These are phyloP conservation scores for Mucor saturninus DNA, from an alignment of 371 early-diverging fungal species.

Conservation along the genomic window DNA sequence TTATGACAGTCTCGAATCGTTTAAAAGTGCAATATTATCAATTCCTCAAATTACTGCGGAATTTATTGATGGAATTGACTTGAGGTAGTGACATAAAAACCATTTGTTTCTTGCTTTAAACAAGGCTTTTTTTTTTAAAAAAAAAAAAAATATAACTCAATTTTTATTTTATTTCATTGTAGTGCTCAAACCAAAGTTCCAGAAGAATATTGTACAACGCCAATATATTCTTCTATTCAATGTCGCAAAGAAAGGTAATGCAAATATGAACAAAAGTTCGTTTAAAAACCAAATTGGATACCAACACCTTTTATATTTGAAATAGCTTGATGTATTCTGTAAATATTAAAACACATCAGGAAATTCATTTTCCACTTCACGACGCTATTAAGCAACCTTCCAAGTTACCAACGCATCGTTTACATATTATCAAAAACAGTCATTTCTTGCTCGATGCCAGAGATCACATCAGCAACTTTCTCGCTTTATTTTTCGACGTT, in stretches of 20 bases:
- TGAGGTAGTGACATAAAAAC: not conserved
- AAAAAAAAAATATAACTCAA: not conserved
- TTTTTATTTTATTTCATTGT: not conserved
- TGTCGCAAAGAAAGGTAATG: slow-evolving; percentile 15
- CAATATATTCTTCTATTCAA: slow-evolving; percentile 21
- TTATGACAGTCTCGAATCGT: slow-evolving; percentile 2
- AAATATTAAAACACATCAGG: slow-evolving; percentile 6
- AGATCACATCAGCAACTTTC: slow-evolving; percentile 23
- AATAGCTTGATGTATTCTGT: slow-evolving; percentile 17
- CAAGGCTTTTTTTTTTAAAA: not conserved
- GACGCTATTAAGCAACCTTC: not conserved
- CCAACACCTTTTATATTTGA: not conserved
- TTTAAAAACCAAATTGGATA: not conserved
- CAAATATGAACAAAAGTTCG: not conserved
- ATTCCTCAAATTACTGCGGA: not conserved
- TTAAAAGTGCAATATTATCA: slow-evolving; percentile 10
- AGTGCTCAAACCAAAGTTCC: not conserved
- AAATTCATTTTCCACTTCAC: slow-evolving; percentile 8
- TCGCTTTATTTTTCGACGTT: slow-evolving; percentile 34
- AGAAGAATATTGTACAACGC: slow-evolving; percentile 16
- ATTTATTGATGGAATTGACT: not conserved
- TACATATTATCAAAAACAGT: slow-evolving; percentile 39
- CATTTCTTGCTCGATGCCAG: slow-evolving; percentile 32
- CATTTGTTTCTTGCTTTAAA: not conserved
- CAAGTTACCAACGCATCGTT: slow-evolving; percentile 19